A percentile compares a stretch with the other conserved stretches of the same genome.
Conservation (phyloP, 495 filamentous ascomycete genomes). For the Daldinia concentrica region DNA sequence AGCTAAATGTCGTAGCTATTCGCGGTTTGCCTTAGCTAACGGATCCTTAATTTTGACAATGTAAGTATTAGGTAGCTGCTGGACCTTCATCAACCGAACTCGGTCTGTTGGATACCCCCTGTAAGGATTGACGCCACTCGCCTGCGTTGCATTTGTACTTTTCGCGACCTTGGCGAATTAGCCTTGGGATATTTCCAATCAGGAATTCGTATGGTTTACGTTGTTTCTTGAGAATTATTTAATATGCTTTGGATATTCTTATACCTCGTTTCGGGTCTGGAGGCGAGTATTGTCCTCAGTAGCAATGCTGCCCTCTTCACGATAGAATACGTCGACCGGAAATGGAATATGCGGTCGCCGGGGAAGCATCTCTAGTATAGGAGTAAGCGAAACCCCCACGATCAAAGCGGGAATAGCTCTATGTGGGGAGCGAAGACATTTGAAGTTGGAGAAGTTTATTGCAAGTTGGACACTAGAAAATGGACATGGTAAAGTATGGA, state of each 20-base stretch:
- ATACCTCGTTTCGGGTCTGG: neutral
- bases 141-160: conserved; percentile 5
- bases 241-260: too few relatives aligned
- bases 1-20: conserved; percentile 24
- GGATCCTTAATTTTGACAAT: conserved; percentile 35
- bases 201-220: neutral
- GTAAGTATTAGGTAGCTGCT: conserved; percentile 35
- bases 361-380: neutral
- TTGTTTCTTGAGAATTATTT: neutral
- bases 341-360: conserved; percentile 13
- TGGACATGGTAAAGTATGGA: conserved; percentile 2
- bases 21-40: conserved; percentile 29
- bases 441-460: conserved; percentile 13
- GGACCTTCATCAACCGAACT: conserved; percentile 28
- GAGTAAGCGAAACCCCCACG: conserved; percentile 33
- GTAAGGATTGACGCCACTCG: conserved; percentile 22
- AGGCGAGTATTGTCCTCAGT: neutral
- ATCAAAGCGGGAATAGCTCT: conserved; percentile 19
- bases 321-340: neutral
- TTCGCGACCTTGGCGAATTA: conserved; percentile 1
- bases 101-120: conserved; percentile 20
- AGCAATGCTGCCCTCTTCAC: neutral
- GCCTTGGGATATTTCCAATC: conserved; percentile 15
- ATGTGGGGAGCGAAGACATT: conserved; percentile 15
- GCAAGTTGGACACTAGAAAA: conserved; percentile 1